phyloP scores from a whole-genome alignment of 257 asterid genomes.

The Solanum lignicaule region DNA sequence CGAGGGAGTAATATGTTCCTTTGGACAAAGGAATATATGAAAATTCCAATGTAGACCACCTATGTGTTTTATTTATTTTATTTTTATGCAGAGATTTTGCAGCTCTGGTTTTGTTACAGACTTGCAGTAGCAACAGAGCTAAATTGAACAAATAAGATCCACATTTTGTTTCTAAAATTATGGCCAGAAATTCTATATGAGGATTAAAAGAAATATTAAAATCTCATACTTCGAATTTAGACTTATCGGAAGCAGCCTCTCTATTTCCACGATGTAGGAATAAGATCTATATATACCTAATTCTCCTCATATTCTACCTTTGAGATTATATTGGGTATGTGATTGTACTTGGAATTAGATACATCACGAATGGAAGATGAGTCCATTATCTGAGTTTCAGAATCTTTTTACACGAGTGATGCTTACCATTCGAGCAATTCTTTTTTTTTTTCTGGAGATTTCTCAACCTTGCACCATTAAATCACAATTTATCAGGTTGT shows the following conservation, averaged over 20 bases:
- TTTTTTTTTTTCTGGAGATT: fast-evolving
- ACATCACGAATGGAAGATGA: background rate
- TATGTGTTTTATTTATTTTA: background rate
- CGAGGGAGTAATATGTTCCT: background rate
- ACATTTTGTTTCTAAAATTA: background rate
- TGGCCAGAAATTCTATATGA: too few species aligned
- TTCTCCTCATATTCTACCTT: background rate
- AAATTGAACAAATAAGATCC: background rate
- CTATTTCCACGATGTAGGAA: background rate
- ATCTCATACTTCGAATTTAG: background rate
- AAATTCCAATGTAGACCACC: background rate
- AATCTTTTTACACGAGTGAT: background rate
- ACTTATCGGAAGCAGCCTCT: too few species aligned
- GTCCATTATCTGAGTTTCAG: too few species aligned
- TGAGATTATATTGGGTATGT: background rate
- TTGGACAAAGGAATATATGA: background rate
- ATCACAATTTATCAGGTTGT: background rate
- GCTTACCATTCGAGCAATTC: too few species aligned
- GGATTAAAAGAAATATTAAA: too few species aligned
- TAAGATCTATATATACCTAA: background rate
- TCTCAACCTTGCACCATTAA: background rate
- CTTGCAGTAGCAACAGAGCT: background rate
- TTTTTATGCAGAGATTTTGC: background rate
- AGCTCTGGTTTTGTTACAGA: background rate
- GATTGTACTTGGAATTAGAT: too few species aligned